Conservation (phyloP, 2,329 filamentous ascomycete species). For the Ascochyta lentis region DNA sequence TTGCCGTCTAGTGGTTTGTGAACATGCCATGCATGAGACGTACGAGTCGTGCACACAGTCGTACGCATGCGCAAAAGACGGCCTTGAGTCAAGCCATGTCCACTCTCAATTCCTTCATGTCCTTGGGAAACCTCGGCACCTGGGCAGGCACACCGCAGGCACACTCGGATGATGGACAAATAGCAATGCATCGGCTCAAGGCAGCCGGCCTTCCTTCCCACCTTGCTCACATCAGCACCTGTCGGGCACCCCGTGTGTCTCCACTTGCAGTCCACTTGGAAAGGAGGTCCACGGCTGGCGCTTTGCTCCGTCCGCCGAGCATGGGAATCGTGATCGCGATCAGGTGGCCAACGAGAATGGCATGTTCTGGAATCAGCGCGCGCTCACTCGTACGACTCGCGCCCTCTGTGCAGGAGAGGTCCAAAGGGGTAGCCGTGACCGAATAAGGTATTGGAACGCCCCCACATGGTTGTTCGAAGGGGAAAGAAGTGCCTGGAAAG, state of each 20-base stretch:
- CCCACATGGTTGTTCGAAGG: conserved; percentile 5
- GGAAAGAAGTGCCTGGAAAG: conserved; percentile 1
- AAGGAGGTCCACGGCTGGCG: neutral
- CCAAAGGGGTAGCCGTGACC: neutral
- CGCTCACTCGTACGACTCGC: conserved; percentile 2
- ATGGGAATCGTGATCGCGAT: conserved; percentile 10
- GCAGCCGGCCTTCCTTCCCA: neutral
- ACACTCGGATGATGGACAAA: conserved; percentile 12
- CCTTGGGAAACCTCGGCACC: neutral
- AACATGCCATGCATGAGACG: neutral
- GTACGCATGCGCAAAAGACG: too few relatives aligned
- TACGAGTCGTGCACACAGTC: neutral
- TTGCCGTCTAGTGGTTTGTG: too few relatives aligned
- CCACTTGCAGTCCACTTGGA: neutral
- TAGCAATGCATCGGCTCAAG: neutral
- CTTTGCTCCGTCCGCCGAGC: conserved; percentile 5
- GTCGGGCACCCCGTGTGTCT: conserved; percentile 3
- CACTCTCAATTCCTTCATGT: neutral
- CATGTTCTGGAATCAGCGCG: conserved; percentile 2
- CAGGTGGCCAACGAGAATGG: neutral
- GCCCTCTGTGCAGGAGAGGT: neutral
- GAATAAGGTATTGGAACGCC: neutral
- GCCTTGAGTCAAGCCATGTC: too few relatives aligned
- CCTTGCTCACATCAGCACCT: conserved; percentile 4
- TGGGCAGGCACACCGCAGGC: neutral